Base-by-base conservation (phyloP, 2,329 filamentous ascomycete genomes). In the Domatiomyces catenatus region DNA sequence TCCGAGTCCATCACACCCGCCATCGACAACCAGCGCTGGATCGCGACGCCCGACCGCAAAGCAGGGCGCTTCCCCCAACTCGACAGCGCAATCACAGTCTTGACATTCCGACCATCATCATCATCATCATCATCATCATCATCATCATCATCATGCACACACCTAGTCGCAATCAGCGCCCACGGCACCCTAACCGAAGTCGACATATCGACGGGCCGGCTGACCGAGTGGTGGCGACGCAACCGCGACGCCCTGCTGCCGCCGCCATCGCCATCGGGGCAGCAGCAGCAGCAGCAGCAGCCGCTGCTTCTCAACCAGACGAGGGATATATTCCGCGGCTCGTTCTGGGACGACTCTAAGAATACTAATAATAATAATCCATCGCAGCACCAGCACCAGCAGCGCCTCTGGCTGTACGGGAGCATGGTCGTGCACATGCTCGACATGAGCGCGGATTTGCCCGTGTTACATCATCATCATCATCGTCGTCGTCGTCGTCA, bases 361-460 rank as follows among this genome's bases (percentile, higher is more conserved):
- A 49, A 53, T 24, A 44, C 20, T 7, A 36, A 17, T 20, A 51
- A 42, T 3, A 50, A 71, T 72, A 24, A 24, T n/a, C 22, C 3
- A 24, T 6, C 3, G 22, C 22, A 24, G 22, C 22, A 24, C 3
- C 22, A 24, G 12, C 57, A 58, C 6, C 68, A 69, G n/a, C 71
- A 79, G 46, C 77, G 90, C 12, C 68, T 90, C 6, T 96, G 90
- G 87, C 69, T 96, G 18, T 95, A 94, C 61, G 89, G 90, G 5
- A 77, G 80, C 42, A 81, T 78, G 1, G 96, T 88, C 75, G 67
- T 98, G 20, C 88, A 86, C 69, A 96, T 96, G 89, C 79, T 98
- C 53, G 88, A 96, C 64, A 70, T 94, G 26, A 77, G 77, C 18
- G 76, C 77, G 60, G 83, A 94, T 64, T 75, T 92, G 47, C 64